Conservation (phyloP, 192 early-diverging fungal species). For the Coemansia sp. region DNA sequence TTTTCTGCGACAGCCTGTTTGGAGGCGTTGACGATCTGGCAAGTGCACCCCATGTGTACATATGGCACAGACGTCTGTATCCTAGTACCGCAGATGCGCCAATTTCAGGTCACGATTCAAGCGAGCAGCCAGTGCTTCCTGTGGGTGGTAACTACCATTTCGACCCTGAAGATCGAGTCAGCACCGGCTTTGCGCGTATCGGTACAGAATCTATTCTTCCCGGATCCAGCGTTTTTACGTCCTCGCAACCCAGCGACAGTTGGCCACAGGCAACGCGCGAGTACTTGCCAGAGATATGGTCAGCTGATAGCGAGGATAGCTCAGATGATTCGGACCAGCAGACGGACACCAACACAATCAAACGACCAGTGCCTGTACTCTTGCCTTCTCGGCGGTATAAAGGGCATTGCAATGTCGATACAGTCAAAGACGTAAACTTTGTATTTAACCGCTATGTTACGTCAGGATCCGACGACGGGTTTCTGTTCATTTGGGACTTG, state of each 20-base stretch:
- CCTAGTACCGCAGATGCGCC: not conserved
- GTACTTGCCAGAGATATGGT: slow-evolving; percentile 7
- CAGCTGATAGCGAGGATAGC: not conserved
- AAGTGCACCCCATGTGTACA: slow-evolving; percentile 9
- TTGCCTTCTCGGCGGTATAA: slow-evolving; percentile 26
- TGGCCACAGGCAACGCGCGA: slow-evolving; percentile 31
- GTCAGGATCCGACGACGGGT: slow-evolving; percentile 78
- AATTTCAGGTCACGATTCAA: not conserved
- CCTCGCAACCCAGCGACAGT: not conserved
- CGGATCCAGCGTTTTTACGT: not conserved
- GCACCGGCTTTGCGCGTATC: not conserved
- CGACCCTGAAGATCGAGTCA: not conserved
- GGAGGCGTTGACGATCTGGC: not conserved
- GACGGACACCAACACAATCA: not conserved
- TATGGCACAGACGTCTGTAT: slow-evolving; percentile 27
- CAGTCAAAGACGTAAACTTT: slow-evolving; percentile 75
- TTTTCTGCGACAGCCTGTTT: slow-evolving; percentile 12
- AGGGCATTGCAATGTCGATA: slow-evolving; percentile 50
- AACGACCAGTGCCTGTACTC: slow-evolving; percentile 17
- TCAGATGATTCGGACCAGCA: not conserved
- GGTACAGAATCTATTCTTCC: not conserved
- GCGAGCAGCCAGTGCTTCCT: not conserved
- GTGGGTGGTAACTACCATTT: not conserved
- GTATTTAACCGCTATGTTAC: slow-evolving; percentile 65
- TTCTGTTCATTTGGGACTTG: slow-evolving; percentile 67